Evolutionary conservation across 2,329 filamentous ascomycete species (phyloP), one percentile per base, ranked within the genome.

Genomic region (Fusarium sororula): DNA sequence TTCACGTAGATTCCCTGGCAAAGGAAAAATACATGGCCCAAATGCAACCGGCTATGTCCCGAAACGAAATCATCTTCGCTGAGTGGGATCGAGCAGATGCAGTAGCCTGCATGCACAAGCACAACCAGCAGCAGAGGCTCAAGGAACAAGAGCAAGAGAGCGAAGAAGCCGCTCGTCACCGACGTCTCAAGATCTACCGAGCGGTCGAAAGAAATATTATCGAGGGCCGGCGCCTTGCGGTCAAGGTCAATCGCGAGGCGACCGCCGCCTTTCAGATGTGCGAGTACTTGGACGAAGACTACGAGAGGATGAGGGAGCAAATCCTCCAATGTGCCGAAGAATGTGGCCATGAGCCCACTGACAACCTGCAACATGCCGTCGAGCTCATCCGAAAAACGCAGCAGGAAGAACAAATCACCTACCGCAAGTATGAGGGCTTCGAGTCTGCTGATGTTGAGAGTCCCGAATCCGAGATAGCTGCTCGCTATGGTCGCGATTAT

Each of bases 21-120:
- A 68, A 62, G 18, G 17, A 39, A 2, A 35, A 28, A 9, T 58
- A 58, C 22, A n/a, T 9, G 1, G 24, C 47, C 13, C 17, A 47
- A 20, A 28, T 68, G 3, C 47, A n/a, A 12, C 37, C 65, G 5
- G 26, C 35, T 1, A 44, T 68, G 6, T 62, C 47, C n/a, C 54
- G 63, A 6, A 63, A 68, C 20, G 45, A 68, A 18, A 26, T 62
- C 2, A 62, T 68, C 4, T 24, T 30, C 7, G 41, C 47, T 20
- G 65, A 68, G 18, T 45, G 35, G 18, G 63, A 68, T 22, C 63
- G 65, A 7, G 65, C 65, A 4, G 55, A 50, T 11, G 41, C 42
- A 7, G 50, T 66, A 20, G 26, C 42, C 41, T 42, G 22, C 26
- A 32, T 30, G 6, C 37, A 42, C 35, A 45, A 30, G 4, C 30